A percentile compares a stretch with the other conserved stretches of the same genome.
Conservation (phyloP, 805 yeast species). For the Lipomyces starkeyi region DNA sequence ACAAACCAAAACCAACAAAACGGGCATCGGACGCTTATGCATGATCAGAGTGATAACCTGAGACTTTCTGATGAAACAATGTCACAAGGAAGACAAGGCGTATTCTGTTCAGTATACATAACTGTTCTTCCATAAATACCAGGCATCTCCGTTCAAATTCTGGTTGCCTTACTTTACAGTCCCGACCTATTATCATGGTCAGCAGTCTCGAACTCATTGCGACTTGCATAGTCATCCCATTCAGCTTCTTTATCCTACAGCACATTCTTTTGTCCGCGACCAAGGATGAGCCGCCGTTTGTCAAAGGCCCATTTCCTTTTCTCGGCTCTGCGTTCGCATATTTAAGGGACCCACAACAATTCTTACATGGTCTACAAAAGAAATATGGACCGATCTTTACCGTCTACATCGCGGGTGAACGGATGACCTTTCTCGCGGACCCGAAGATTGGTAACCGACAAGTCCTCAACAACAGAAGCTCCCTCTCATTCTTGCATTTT, state of each 20-base stretch:
- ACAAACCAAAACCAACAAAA: too few species aligned
- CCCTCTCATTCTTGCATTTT: conserved; percentile 13
- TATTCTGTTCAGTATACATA: too few species aligned
- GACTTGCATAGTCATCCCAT: background rate
- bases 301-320: conserved; percentile 25
- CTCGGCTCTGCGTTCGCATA: conserved; percentile 25
- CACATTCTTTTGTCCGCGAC: background rate
- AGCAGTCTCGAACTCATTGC: background rate
- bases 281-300: conserved; percentile 11
- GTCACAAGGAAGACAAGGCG: too few species aligned
- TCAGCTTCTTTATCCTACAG: background rate
- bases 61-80: too few species aligned
- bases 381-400: conserved; percentile 24
- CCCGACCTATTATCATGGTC: too few species aligned
- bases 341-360: background rate
- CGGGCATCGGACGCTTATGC: too few species aligned
- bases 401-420: conserved; percentile 22
- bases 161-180: too few species aligned
- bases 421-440: conserved; percentile 24
- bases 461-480: background rate
- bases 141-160: too few species aligned
- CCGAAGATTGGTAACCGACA: conserved; percentile 20
- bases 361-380: conserved; percentile 13
- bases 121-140: too few species aligned
- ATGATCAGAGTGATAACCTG: too few species aligned